Percentiles rank a stretch among this genome's conserved stretches.
These are phyloP conservation scores for Kwoniella dendrophila DNA, from an alignment of 768 basidiomycete species.

Conservation along the genomic window DNA sequence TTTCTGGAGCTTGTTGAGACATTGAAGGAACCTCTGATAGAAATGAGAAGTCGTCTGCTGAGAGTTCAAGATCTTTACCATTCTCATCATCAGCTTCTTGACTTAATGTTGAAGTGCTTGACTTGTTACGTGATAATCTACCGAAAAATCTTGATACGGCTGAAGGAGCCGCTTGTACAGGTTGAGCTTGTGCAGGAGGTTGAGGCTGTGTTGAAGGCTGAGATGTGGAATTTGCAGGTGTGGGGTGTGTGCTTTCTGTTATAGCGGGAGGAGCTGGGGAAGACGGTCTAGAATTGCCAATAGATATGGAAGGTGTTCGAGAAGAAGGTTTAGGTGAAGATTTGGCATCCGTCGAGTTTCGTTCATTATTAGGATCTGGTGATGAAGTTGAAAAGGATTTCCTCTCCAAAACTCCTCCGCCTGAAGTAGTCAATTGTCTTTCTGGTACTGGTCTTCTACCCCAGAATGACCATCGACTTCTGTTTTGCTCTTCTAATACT, in stretches of 20 bases:
- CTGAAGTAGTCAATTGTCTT: conserved; percentile 46
- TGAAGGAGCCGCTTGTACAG: conserved; percentile 58
- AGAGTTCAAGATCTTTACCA: conserved; percentile 68
- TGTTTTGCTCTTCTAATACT: conserved; percentile 26
- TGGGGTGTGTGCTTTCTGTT: too few species aligned
- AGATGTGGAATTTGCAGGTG: too few species aligned
- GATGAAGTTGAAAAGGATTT: conserved; percentile 28
- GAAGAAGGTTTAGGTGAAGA: conserved; percentile 18
- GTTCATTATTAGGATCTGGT: conserved; percentile 9
- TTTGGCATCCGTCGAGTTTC: conserved; percentile 11
- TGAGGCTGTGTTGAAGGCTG: background rate
- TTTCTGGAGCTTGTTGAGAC: conserved; percentile 23
- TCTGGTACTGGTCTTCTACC: conserved; percentile 33
- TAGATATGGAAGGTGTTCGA: conserved; percentile 23
- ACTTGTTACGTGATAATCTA: conserved; percentile 65
- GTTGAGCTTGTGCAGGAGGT: conserved; percentile 11
- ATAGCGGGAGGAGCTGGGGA: conserved; percentile 12
- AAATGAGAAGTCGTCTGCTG: conserved; percentile 79
- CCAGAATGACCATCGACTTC: conserved; percentile 52
- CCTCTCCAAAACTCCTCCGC: conserved; percentile 52
- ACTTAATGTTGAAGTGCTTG: conserved; percentile 44
- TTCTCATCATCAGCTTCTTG: conserved; percentile 50
- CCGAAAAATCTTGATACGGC: conserved; percentile 81
- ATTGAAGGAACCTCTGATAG: conserved; percentile 58
- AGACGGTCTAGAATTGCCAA: conserved; percentile 2